These are phyloP conservation scores for Phaeosphaeria sp. DNA, from an alignment of 2,329 filamentous ascomycete genomes.

Conservation along the genomic window DNA sequence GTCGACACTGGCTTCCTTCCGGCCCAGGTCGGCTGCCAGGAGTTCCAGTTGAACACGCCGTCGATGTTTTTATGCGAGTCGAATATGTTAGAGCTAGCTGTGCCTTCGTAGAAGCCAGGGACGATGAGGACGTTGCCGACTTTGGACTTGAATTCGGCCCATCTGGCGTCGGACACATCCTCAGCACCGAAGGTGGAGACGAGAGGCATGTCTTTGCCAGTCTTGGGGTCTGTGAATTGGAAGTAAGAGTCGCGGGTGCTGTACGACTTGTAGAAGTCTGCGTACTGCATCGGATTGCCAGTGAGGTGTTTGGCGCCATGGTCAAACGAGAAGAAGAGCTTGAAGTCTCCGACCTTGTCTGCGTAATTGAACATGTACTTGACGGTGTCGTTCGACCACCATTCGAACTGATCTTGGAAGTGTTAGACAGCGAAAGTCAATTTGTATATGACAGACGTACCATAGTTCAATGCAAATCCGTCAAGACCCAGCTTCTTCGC, in stretches of 20 bases:
- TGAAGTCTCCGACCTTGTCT: conserved; percentile 32
- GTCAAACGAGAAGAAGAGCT: conserved; percentile 50
- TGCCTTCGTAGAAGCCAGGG: conserved; percentile 37
- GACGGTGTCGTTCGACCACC: conserved; percentile 38
- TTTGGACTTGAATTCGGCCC: conserved; percentile 29
- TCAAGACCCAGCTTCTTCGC: conserved; percentile 41
- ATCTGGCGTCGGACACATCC: conserved; percentile 21
- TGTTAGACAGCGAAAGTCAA: background rate
- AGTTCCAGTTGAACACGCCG: conserved; percentile 50
- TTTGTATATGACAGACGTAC: conserved; percentile 13
- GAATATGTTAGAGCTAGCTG: conserved; percentile 30
- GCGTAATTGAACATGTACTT: conserved; percentile 40
- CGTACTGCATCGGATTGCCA: conserved; percentile 31
- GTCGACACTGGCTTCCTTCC: conserved; percentile 35
- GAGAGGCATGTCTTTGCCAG: conserved; percentile 26
- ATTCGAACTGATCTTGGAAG: conserved; percentile 11
- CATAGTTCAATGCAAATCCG: conserved; percentile 45
- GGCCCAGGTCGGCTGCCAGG: conserved; percentile 35
- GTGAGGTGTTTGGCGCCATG: conserved; percentile 29
- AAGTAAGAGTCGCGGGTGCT: conserved; percentile 33
- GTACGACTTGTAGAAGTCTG: conserved; percentile 32
- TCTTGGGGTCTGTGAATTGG: conserved; percentile 20
- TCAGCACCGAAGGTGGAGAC: conserved; percentile 44
- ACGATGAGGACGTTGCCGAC: conserved; percentile 40
- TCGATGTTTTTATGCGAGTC: conserved; percentile 33